phyloP scores from a whole-genome alignment of 2,329 filamentous ascomycete genomes.

The Monilinia fructigena region DNA sequence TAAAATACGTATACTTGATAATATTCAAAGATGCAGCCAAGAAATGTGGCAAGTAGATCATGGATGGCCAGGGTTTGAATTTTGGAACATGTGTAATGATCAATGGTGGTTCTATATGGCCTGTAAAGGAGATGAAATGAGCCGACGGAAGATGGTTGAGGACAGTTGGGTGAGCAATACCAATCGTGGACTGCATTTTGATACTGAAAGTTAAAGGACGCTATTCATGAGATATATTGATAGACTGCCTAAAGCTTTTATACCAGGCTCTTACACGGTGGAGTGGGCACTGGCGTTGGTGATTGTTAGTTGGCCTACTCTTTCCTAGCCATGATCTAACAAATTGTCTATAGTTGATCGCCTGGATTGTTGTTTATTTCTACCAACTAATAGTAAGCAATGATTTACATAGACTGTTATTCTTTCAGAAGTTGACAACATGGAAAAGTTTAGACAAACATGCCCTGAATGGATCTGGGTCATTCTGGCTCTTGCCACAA shows the following conservation, averaged over 20 bases:
- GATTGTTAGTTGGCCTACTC: neutral
- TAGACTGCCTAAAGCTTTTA: neutral
- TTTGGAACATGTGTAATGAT: constrained; percentile 7
- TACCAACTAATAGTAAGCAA: neutral
- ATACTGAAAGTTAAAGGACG: constrained; percentile 3
- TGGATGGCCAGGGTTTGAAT: neutral
- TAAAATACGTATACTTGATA: neutral
- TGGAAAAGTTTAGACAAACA: neutral
- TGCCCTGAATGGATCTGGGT: neutral
- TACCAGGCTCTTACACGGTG: neutral
- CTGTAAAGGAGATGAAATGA: constrained; percentile 16
- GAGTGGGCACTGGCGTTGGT: neutral
- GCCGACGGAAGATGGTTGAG: neutral
- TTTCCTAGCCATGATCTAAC: neutral
- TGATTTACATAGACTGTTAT: neutral
- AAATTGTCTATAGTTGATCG: neutral
- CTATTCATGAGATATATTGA: neutral
- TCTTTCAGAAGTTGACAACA: neutral
- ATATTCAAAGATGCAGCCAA: neutral
- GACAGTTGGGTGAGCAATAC: neutral
- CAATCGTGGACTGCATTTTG: neutral
- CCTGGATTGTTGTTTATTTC: neutral
- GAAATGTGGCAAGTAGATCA: neutral
- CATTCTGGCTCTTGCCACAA: neutral
- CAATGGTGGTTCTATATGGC: constrained; percentile 20